Base-by-base conservation (phyloP, 495 filamentous ascomycete genomes). In the Filosporella fistucella region DNA sequence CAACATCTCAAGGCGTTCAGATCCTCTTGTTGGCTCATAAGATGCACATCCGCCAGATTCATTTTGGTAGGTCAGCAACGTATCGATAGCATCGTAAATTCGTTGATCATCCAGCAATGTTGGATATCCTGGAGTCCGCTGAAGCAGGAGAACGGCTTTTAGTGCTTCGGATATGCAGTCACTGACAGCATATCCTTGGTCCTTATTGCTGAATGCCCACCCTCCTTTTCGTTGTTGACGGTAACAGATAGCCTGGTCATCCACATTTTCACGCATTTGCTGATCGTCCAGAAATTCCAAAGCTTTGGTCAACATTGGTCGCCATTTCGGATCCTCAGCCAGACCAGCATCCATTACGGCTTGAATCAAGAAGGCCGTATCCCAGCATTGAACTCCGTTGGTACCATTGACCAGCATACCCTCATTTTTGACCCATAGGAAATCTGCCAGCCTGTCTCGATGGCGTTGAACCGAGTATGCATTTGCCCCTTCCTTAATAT, bases 321-420 rank as follows among this genome's bases (percentile, higher is more conserved):
- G 77, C 79, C 86, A 95, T 41, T 82, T 82, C 3, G 84, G 77
- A 38, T 93, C 82, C 38, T 81, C 68, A 14, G 86, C 85, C 39
- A 96, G 75, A 0, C 88, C 88, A 30, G 86, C 83, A 46, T 86
- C 88, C 47, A 85, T 72, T 23, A 88, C 76, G 8, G 84, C 82
- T 62, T 95, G 90, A 18, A 95, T 89, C 32, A 84, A 66, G 59
- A 96, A 96, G 0, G 88, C 75, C 0, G 93, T 98, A 60, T 98
- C 93, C 93, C 93, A 98, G 34, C 80, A 85, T 66, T 98, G 93
- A 12, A 96, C 89, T 13, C 93, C 93, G 58, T 98, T 96, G 26
- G 93, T 98, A 26, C 93, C 93, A 62, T 96, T 96, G 64, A 83
- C 82, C 16, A 96, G 71, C 86, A 98, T 89, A 21, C 93, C 93